Evolutionary conservation across 805 yeast species (phyloP).

Genomic region (Pichia occidentalis): DNA sequence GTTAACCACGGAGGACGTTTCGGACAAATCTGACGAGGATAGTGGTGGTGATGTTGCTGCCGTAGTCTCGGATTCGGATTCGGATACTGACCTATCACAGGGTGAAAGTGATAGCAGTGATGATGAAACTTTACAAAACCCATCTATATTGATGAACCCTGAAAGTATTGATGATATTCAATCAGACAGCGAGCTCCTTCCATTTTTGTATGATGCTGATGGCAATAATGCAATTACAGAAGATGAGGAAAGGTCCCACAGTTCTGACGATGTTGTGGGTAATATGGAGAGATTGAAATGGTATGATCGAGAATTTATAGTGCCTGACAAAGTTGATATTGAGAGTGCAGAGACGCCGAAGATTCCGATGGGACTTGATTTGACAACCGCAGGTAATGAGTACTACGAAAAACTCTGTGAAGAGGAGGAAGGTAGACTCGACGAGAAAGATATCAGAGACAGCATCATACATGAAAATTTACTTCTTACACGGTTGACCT

Average conservation of each 20-base stretch:
- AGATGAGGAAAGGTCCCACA: too few relatives aligned
- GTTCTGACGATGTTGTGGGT: too few relatives aligned
- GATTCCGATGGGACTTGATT: constrained; percentile 1
- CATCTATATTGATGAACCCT: background rate
- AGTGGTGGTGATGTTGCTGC: constrained; percentile 34
- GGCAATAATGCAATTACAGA: background rate
- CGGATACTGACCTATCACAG: background rate
- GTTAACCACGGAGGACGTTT: constrained; percentile 18
- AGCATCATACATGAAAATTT: constrained; percentile 8
- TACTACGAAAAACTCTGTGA: constrained; percentile 7
- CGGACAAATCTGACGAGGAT: constrained; percentile 30
- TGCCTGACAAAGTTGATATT: background rate
- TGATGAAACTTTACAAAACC: background rate
- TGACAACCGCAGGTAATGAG: constrained; percentile 9
- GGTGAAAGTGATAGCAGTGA: background rate
- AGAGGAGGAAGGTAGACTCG: constrained; percentile 2
- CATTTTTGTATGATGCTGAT: background rate
- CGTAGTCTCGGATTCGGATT: background rate
- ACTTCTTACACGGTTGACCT: constrained; percentile 1
- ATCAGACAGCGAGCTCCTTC: constrained; percentile 5
- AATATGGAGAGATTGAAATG: background rate
- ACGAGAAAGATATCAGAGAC: constrained; percentile 3
- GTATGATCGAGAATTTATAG: constrained; percentile 6
- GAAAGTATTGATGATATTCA: constrained; percentile 9
- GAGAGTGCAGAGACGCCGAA: background rate